Evolutionary conservation across 140 eudicot species (phyloP), one percentile per base, ranked within the genome.

Genomic region (Erigeron philadelphicus): DNA sequence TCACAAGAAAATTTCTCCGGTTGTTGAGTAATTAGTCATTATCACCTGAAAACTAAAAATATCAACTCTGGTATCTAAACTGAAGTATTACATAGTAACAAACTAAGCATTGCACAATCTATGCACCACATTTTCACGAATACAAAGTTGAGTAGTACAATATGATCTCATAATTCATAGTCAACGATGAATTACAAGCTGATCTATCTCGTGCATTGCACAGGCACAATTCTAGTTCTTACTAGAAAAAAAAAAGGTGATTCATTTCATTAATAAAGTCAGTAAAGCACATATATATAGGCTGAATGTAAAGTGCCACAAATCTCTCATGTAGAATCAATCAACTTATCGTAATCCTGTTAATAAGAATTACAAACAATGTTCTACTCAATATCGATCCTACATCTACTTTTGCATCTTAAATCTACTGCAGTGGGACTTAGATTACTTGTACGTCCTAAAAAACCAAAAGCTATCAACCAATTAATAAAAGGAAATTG

Each of bases 21-120:
- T 67, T 48, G 43, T 25, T 12, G 23, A 48, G 59, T 41, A 16
- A 7, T 64, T 66, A 23, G 18, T 68, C 64, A 13, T 69, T 9
- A 9, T 41, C 54, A 16, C 74, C 74, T 55, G 55, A 11, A 42
- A 54, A 54, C 3, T 16, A 10, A 54, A 54, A 13, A n/a, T 31
- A 54, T 54, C 17, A 0, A 54, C 31, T 54, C 4, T 6, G 25
- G 60, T 8, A 16, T 9, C 16, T 53, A 8, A 16, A 54, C 21
- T 4, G 60, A 54, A 17, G 8, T 7, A 54, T 7, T 12, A 13
- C 55, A 13, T 49, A 12, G 17, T 13, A 49, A 48, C 54, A 1
- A 48, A 48, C 16, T 12, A 48, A 48, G 38, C 38, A 31, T 31
- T 31, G 38, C 38, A 31, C 38, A 31, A 4, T 31, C 38, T 31